Base-by-base conservation (phyloP, 129 eudicot species). In the Calendula officinalis region DNA sequence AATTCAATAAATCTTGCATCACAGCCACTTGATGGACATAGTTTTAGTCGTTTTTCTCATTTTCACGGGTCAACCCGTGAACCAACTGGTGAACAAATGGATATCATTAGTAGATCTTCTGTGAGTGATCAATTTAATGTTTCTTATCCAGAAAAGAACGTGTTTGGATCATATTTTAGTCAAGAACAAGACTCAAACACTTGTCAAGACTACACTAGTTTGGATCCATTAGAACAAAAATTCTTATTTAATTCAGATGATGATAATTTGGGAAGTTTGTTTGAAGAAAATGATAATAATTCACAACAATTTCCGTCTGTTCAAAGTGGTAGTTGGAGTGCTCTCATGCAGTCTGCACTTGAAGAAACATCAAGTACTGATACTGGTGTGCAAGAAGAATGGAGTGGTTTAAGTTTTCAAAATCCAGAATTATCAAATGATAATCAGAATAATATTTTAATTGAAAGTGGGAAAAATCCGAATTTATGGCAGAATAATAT, bases 301-400 rank as follows among this genome's bases (percentile, higher is more conserved):
- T 11, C 34, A 38, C 84, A 70, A 50, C 56, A 53, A 58, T 60
- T 81, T 55, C 82, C 90, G 14, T 73, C 91, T 13, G 39, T 80
- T 30, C 92, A 84, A 66, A 82, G 92, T 77, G 94, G 96, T 60
- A 84, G 84, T 75, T 88, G 96, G 96, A 88, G 96, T 66, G 96
- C 96, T 44, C 86, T 88, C 38, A 84, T 88, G 92, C 96, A 88
- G 69, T 84, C 96, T 62, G 96, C 96, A 51, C 89, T 84, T 6
- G 89, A 80, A 56, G 96, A 88, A 80, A 78, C 96, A 45, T 82
- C 96, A 4, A 82, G 86, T 61, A 80, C 89, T 54, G 91, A 88
- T 69, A 80, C 84, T 9, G 96, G 86, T 33, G 60, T 74, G 44
- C 92, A 88, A 62, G 96, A 88, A 69, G 92, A 84, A 64, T 88